These are phyloP conservation scores for Aspergillus sp. DNA, from an alignment of 2,329 filamentous ascomycete species.

Conservation along the genomic window DNA sequence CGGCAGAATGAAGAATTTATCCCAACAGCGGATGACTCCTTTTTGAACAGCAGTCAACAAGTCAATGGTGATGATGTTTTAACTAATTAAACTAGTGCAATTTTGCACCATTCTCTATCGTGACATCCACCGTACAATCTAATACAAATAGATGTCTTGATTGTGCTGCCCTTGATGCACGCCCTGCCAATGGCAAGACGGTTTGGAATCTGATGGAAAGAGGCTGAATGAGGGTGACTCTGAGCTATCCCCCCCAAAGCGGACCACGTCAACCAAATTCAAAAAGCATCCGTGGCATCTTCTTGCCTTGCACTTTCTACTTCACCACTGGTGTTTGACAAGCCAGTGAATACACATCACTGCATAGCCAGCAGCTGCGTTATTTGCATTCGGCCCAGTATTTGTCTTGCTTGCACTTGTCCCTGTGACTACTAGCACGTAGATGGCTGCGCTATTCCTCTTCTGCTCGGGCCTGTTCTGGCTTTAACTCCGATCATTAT, in stretches of 20 bases:
- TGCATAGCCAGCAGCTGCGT: neutral
- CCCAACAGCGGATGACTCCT: too few species aligned
- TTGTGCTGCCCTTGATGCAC: slow-evolving; percentile 14
- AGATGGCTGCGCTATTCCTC: neutral
- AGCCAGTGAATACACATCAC: neutral
- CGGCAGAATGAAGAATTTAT: too few species aligned
- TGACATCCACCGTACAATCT: neutral
- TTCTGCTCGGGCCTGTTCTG: neutral
- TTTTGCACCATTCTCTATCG: neutral
- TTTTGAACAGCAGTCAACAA: too few species aligned
- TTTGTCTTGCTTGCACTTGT: neutral
- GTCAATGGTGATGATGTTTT: too few species aligned
- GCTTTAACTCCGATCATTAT: neutral
- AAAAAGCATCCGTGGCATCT: slow-evolving; percentile 7
- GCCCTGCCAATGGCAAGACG: slow-evolving; percentile 31
- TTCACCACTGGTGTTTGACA: neutral
- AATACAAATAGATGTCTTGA: neutral
- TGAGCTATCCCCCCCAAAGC: slow-evolving; percentile 12
- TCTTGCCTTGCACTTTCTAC: neutral
- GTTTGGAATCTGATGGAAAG: slow-evolving; percentile 38
- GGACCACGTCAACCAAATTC: slow-evolving; percentile 1
- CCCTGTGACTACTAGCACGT: slow-evolving; percentile 2
- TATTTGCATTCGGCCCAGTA: too few species aligned
- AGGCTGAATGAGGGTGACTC: neutral
- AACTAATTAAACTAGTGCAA: too few species aligned